Evolutionary conservation across 2,329 filamentous ascomycete genomes (phyloP).

Genomic region (Fusarium metavorans): DNA sequence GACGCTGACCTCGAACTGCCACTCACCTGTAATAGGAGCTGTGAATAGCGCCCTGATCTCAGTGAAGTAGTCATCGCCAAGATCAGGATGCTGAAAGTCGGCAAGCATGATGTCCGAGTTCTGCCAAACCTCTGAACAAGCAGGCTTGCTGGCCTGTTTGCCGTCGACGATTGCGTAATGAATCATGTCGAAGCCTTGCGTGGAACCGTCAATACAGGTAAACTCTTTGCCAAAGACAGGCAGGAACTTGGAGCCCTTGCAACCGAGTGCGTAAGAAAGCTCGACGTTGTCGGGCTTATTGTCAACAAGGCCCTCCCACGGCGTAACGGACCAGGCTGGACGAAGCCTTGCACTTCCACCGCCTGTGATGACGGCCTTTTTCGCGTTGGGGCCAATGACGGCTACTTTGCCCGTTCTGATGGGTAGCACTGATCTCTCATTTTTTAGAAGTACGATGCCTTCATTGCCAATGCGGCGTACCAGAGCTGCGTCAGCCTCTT

Average conservation of each 20-base stretch:
- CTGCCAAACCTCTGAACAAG: background rate
- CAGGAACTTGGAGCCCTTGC: slow-evolving; percentile 2
- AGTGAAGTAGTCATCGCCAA: background rate
- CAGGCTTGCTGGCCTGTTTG: slow-evolving; percentile 5
- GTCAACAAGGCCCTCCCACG: background rate
- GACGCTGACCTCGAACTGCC: background rate
- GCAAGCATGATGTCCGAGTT: slow-evolving; percentile 11
- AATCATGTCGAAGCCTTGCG: background rate
- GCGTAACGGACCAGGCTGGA: background rate
- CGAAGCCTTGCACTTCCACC: too few species aligned
- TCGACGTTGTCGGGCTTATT: background rate
- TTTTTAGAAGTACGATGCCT: too few species aligned
- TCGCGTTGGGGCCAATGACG: too few species aligned
- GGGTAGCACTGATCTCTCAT: too few species aligned
- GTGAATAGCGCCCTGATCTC: background rate
- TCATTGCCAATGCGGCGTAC: background rate
- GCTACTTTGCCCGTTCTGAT: too few species aligned
- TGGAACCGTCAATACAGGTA: slow-evolving; percentile 2
- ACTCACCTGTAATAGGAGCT: background rate
- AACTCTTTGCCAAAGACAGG: slow-evolving; percentile 2
- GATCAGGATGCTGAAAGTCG: background rate
- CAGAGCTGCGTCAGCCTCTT: background rate
- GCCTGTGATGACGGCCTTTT: too few species aligned
- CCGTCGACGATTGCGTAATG: background rate
- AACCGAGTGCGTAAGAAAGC: background rate